Evolutionary conservation across 306 rosid genomes (phyloP).

Genomic region (Astragalus membranaceus): DNA sequence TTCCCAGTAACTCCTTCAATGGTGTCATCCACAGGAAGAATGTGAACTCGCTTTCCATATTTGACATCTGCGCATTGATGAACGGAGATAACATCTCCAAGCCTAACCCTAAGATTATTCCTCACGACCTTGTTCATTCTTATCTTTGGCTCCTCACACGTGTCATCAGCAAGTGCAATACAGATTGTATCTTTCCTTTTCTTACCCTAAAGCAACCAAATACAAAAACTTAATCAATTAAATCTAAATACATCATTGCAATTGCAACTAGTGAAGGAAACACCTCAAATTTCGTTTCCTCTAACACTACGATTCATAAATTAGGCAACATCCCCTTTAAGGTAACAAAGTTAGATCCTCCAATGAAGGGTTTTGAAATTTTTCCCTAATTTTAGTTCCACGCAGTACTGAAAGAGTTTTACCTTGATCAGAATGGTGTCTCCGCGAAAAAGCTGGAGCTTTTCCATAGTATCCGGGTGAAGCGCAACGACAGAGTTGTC

Average conservation of each 20-base stretch:
- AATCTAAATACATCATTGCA: background rate
- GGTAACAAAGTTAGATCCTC: background rate
- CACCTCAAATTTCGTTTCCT: background rate
- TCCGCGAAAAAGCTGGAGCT: slow-evolving; percentile 89
- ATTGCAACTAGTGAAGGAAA: background rate
- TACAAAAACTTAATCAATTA: background rate
- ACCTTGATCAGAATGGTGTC: slow-evolving; percentile 94
- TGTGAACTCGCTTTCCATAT: slow-evolving; percentile 87
- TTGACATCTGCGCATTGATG: slow-evolving; percentile 94
- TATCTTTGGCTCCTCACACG: slow-evolving; percentile 87
- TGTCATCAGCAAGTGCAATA: slow-evolving; percentile 87
- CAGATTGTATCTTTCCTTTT: slow-evolving; percentile 86
- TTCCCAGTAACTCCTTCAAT: slow-evolving; percentile 92
- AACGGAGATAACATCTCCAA: slow-evolving; percentile 91
- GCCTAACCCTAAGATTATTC: slow-evolving; percentile 90
- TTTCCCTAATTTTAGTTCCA: background rate
- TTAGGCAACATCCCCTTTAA: background rate
- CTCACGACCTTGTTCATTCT: slow-evolving; percentile 96
- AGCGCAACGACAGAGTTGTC: slow-evolving; percentile 94
- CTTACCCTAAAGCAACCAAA: slow-evolving; percentile 55
- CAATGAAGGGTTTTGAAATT: background rate
- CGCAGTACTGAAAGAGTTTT: background rate
- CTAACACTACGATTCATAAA: background rate
- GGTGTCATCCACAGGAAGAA: slow-evolving; percentile 91
- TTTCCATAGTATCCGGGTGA: slow-evolving; percentile 91